Evolutionary conservation across 257 asterid genomes (phyloP).

Genomic region (Cinchona pubescens): DNA sequence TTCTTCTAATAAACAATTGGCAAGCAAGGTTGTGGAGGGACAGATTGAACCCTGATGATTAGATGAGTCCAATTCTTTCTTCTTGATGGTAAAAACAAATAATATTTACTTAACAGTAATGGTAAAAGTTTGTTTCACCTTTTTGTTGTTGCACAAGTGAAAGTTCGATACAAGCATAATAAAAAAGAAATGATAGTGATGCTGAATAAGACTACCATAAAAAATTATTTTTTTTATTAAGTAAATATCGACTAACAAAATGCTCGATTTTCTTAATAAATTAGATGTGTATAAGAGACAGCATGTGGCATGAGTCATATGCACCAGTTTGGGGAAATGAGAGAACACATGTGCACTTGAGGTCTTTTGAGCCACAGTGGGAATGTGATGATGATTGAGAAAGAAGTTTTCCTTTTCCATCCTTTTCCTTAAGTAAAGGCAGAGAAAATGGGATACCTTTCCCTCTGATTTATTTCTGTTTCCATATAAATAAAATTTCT

Average conservation of each 20-base stretch:
- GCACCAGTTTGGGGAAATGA: slow-evolving; percentile 15
- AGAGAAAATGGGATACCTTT: slow-evolving; percentile 1
- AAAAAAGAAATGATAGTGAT: background rate
- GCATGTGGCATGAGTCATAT: too few species aligned
- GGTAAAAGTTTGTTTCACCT: background rate
- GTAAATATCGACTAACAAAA: background rate
- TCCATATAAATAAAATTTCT: background rate
- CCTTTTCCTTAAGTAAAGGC: background rate
- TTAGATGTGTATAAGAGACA: too few species aligned
- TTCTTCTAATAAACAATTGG: background rate
- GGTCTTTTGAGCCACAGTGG: slow-evolving; percentile 13
- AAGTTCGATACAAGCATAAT: too few species aligned
- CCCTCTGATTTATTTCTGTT: background rate
- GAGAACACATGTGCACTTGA: slow-evolving; percentile 21
- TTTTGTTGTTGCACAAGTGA: background rate
- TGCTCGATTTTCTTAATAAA: slow-evolving; percentile 9
- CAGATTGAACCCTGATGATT: background rate
- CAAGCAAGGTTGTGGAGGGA: background rate
- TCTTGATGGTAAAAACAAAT: background rate
- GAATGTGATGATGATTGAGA: slow-evolving; percentile 26
- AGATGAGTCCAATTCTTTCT: background rate
- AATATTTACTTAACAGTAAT: background rate
- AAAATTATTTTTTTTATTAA: too few species aligned
- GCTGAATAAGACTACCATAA: too few species aligned
- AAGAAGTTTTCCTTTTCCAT: too few species aligned